Evolutionary conservation across 1,139 yeast species (phyloP).

Genomic region (Debaryomyces coudertii): DNA sequence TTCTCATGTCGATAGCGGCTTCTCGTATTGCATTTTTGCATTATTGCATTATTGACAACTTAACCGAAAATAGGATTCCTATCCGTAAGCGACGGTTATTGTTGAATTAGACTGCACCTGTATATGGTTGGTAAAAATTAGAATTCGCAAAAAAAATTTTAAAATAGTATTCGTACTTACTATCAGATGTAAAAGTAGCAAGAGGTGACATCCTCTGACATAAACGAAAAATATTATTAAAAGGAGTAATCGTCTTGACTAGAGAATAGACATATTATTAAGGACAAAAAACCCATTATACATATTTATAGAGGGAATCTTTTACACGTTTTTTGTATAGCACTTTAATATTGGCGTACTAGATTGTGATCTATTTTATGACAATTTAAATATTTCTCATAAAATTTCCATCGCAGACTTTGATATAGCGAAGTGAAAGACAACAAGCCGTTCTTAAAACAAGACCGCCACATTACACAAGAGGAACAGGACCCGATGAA

Average conservation of each 20-base stretch:
- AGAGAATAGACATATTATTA: not conserved
- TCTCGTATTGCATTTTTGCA: not conserved
- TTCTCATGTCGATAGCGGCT: too few species aligned
- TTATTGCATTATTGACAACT: not conserved
- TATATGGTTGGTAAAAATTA: not conserved
- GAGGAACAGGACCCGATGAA: slow-evolving; percentile 18
- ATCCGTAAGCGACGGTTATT: not conserved
- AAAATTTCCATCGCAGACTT: not conserved
- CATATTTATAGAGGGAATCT: not conserved
- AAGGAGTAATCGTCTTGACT: not conserved
- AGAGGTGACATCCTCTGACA: not conserved
- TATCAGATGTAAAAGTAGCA: not conserved
- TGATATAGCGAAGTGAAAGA: not conserved
- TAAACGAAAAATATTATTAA: not conserved
- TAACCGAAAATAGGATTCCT: not conserved
- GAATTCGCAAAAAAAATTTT: not conserved
- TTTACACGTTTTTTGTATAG: too few species aligned
- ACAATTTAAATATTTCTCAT: not conserved
- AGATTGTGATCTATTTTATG: not conserved
- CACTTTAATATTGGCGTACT: not conserved
- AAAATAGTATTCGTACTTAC: not conserved
- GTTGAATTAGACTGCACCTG: not conserved
- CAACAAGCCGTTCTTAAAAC: not conserved
- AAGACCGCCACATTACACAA: not conserved
- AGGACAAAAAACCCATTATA: not conserved